Base-by-base conservation (phyloP, 495 filamentous ascomycete genomes). In the Filosporella fistucella region DNA sequence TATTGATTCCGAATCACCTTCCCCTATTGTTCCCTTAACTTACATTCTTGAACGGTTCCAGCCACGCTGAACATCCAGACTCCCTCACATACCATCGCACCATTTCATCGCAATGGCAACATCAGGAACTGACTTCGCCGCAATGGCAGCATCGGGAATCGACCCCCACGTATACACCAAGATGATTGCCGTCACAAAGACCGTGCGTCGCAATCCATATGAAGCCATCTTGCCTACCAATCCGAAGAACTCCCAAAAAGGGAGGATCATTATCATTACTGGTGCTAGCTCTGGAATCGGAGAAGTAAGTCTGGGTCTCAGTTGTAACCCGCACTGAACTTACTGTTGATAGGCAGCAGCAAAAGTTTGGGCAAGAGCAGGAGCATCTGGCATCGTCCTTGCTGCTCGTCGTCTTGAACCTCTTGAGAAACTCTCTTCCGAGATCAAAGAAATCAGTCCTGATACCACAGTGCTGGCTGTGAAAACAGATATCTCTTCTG, bases 191-290 rank as follows among this genome's bases (percentile, higher is more conserved):
- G 45, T 56, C 18, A 63, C 60, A 45, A 61, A 63, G 16, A 63
- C 63, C 28, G 45, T 60, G 35, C 43, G 33, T 30, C 43, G 51
- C n/a, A 30, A 54, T 23, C 51, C 51, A 1, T 70, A 73, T 52
- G 59, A 61, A 14, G 62, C 61, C 14, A 64, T 71, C 41, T 55
- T 64, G 4, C 63, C 67, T 13, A 42, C 56, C 22, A 53, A 51
- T 1, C 60, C 63, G 8, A 49, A 51, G 12, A 55, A 68, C 36
- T 66, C 65, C 3, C 57, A 65, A 12, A 54, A 49, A 1, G 64
- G 58, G 1, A 71, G 67, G 44, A 64, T 68, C 21, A 47, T 68
- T 16, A 37, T 73, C 21, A 62, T 74, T 42, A 66, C 68, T 29
- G 68, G 70, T 4, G 69, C 57, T 18, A 58, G 58, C 30, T 47